Evolutionary conservation across 2,329 filamentous ascomycete species (phyloP).

Genomic region (Endoconidiophora polonica): DNA sequence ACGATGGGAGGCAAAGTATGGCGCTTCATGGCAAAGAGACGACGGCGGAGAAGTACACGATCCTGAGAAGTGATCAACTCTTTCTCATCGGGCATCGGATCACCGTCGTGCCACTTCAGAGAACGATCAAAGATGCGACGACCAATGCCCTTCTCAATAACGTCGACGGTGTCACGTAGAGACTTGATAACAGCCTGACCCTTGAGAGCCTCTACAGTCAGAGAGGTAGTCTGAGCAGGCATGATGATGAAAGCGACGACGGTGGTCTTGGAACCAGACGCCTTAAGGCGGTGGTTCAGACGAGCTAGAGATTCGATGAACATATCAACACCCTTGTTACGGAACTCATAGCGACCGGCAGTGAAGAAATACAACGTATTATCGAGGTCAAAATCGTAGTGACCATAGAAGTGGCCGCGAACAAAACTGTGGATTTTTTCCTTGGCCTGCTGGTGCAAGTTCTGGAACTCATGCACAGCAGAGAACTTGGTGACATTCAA

Average conservation of each 20-base stretch:
- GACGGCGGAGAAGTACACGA: constrained; percentile 75
- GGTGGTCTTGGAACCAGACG: constrained; percentile 70
- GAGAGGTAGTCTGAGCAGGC: constrained; percentile 87
- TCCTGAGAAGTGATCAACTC: constrained; percentile 85
- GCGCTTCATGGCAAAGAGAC: constrained; percentile 93
- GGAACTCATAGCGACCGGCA: constrained; percentile 88
- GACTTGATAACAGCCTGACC: constrained; percentile 97
- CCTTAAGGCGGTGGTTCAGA: constrained; percentile 84
- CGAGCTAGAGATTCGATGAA: constrained; percentile 94
- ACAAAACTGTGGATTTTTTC: constrained; percentile 98
- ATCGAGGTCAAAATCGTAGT: constrained; percentile 91
- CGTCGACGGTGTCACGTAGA: constrained; percentile 76
- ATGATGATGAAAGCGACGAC: constrained; percentile 98
- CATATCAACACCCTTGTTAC: constrained; percentile 99
- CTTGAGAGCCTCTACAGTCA: constrained; percentile 90
- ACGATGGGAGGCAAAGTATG: constrained; percentile 82
- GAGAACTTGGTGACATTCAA: constrained; percentile 98
- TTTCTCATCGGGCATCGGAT: constrained; percentile 88
- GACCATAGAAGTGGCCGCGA: constrained; percentile 92
- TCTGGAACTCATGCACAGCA: constrained; percentile 97
- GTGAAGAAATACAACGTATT: constrained; percentile 98
- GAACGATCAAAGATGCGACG: constrained; percentile 90
- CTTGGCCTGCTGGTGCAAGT: constrained; percentile 89
- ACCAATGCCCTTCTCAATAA: constrained; percentile 84
- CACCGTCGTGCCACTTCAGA: constrained; percentile 87